Base-by-base conservation (phyloP, 352 stramenopile genomes). In the Blastocystis sp. region DNA sequence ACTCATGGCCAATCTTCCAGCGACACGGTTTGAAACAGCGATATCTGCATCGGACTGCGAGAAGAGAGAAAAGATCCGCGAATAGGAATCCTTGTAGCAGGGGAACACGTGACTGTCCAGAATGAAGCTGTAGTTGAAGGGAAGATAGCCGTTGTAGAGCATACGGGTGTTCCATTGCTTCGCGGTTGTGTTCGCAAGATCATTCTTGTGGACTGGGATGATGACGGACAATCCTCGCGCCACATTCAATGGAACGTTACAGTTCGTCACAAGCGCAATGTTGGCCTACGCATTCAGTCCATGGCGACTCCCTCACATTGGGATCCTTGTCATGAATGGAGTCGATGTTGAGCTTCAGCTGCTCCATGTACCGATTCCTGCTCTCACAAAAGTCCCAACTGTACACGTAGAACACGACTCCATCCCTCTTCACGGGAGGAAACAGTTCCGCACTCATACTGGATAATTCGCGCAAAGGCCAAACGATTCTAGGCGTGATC, bases 341-440 rank as follows among this genome's bases (percentile, higher is more conserved):
- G 16, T 13, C 29, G 29, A 51, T 35, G 6, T 19, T 50, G 13
- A 24, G 29, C 37, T 45, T 26, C 66, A 77, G n/a, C 45, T 77
- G 37, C 33, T 77, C 55, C 3, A 77, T 77, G 66, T 60, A 77
- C 6, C 24, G 16, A 24, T 55, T 55, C 45, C 16, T 55, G 66
- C 29, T 19, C n/a, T 51, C 29, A 21, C 45, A 77, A 16, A 2
- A 10, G 33, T 45, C 33, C 55, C 66, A 55, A 16, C 35, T 31
- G 45, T 77, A 77, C n/a, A 77, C 66, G 29, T 77, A 51, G 29
- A 77, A 77, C n/a, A 77, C 33, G 4, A 77, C 50, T 55, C 45
- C 45, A 55, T 41, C 33, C 45, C 29, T 21, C 1, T 77, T 41
- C 66, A 45, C n/a, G 0, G 50, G 31, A n/a, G n/a, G n/a, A n/a